These are phyloP conservation scores for Aplosporella prunicola DNA, from an alignment of 2,329 filamentous ascomycete genomes.

Conservation along the genomic window DNA sequence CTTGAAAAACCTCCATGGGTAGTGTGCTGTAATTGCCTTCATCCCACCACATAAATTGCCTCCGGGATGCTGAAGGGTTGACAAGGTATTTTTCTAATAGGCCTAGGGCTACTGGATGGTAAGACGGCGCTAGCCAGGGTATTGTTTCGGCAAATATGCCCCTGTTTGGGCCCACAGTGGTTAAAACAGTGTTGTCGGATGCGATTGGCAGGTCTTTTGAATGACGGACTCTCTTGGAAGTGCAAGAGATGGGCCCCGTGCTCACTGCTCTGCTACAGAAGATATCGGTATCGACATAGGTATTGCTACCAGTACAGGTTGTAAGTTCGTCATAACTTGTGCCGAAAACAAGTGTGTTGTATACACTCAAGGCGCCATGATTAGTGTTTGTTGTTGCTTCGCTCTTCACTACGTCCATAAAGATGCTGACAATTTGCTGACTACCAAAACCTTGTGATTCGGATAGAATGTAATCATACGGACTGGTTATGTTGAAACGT, in stretches of 20 bases:
- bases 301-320: too few species aligned
- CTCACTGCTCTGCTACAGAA: background rate
- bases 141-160: background rate
- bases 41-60: too few species aligned
- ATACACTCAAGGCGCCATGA: too few species aligned
- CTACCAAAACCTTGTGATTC: too few species aligned
- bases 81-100: slow-evolving; percentile 1
- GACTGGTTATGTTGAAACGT: too few species aligned
- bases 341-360: too few species aligned
- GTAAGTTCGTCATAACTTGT: too few species aligned
- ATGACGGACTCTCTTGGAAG: slow-evolving; percentile 1
- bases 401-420: too few species aligned
- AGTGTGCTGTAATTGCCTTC: background rate
- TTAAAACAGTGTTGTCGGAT: background rate
- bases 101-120: background rate
- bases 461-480: too few species aligned
- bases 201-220: background rate
- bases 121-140: background rate
- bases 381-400: too few species aligned
- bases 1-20: slow-evolving; percentile 1
- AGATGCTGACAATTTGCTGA: too few species aligned
- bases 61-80: slow-evolving; percentile 2
- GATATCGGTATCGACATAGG: too few species aligned
- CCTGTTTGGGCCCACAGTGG: background rate
- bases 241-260: background rate